phyloP scores from a whole-genome alignment of 768 basidiomycete species.

The Mycena olivaceomarginata region DNA sequence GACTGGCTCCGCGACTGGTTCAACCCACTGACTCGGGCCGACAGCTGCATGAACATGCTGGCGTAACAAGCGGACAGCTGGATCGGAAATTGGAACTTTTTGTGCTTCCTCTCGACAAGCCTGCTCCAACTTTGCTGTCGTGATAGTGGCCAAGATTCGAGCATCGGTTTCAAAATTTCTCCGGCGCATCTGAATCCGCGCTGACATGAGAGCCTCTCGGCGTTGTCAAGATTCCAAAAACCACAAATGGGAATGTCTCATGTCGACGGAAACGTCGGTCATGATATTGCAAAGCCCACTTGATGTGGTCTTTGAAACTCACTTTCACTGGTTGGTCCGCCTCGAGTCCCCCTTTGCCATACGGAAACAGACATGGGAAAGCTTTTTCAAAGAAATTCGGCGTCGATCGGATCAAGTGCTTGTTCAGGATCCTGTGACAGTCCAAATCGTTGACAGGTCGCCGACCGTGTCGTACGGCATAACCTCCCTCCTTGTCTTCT shows the following conservation, averaged over 20 bases:
- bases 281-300: slow-evolving; percentile 54
- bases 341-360: not conserved
- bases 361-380: not conserved
- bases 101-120: no score
- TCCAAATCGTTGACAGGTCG: slow-evolving; percentile 41
- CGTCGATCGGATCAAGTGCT: slow-evolving; percentile 25
- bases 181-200: slow-evolving; percentile 46
- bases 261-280: slow-evolving; percentile 54
- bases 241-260: slow-evolving; percentile 51
- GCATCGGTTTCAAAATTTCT: no score
- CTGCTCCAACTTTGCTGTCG: not conserved
- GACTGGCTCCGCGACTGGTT: slow-evolving; percentile 52
- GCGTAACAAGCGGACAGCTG: no score
- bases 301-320: slow-evolving; percentile 51
- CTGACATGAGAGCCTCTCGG: slow-evolving; percentile 45
- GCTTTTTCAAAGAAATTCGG: slow-evolving; percentile 44
- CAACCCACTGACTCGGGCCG: slow-evolving; percentile 45
- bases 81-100: no score
- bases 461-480: slow-evolving; percentile 48
- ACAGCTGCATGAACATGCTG: not conserved
- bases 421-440: slow-evolving; percentile 8
- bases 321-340: slow-evolving; percentile 28
- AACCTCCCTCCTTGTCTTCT: slow-evolving; percentile 46
- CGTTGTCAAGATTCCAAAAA: slow-evolving; percentile 56
- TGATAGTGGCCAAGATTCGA: not conserved